These are phyloP conservation scores for Dactylorhiza incarnata DNA, from an alignment of 106 monocot genomes.

Conservation along the genomic window DNA sequence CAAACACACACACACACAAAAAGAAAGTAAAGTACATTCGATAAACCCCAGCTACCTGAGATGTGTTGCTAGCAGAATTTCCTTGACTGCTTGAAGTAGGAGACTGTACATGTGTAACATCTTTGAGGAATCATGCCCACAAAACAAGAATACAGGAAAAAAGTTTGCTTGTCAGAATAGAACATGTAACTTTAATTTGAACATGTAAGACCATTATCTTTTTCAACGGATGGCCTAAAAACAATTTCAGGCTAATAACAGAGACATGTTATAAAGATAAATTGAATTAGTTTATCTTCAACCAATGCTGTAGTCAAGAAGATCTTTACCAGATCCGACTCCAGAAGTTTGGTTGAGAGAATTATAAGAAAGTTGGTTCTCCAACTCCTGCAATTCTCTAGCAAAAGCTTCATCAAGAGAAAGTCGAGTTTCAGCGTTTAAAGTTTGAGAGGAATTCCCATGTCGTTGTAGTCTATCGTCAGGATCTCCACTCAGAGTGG, in stretches of 20 bases:
- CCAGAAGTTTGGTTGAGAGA: conserved; percentile 23
- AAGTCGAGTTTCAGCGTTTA: conserved; percentile 23
- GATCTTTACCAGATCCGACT: conserved; percentile 25
- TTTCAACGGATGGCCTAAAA: neutral
- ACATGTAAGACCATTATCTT: neutral
- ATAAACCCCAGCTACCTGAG: conserved; percentile 21
- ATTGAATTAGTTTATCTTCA: neutral
- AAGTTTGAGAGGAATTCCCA: conserved; percentile 13
- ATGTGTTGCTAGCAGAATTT: conserved; percentile 12
- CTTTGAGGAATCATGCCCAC: conserved; percentile 12
- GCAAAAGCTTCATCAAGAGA: conserved; percentile 53
- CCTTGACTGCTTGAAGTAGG: conserved; percentile 14
- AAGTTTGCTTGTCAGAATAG: neutral
- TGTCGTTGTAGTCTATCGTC: conserved; percentile 8
- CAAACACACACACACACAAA: neutral
- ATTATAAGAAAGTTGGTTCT: conserved; percentile 31
- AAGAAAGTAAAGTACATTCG: neutral
- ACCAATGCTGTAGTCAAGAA: neutral
- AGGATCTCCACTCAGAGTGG: conserved; percentile 6
- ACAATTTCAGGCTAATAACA: neutral
- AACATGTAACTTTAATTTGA: neutral
- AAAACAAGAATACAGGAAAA: neutral
- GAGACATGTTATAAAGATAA: neutral
- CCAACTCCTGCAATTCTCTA: conserved; percentile 44
- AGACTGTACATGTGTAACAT: conserved; percentile 12